These are phyloP conservation scores for Phaffia tasmanica DNA, from an alignment of 768 basidiomycete genomes.

Conservation along the genomic window DNA sequence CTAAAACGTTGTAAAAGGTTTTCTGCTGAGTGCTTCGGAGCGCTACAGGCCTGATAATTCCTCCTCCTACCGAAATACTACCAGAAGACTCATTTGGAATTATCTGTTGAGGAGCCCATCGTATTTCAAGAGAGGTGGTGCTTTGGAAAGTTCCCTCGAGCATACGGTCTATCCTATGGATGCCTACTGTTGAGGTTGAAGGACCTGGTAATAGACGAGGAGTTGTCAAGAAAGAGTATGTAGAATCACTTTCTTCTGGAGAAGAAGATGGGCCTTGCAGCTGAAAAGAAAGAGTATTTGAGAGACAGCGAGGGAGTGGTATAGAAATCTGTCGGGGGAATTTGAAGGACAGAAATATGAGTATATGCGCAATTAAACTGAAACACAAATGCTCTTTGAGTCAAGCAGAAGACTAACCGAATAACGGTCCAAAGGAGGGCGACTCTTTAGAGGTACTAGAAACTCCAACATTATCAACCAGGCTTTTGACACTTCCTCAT, in stretches of 20 bases:
- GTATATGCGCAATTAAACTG: neutral
- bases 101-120: constrained; percentile 3
- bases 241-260: neutral
- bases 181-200: neutral
- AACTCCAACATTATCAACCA: constrained; percentile 11
- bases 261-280: neutral
- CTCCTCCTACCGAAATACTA: no score
- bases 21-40: no score
- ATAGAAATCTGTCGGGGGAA: neutral
- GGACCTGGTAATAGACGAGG: constrained; percentile 8
- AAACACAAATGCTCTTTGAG: neutral
- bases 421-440: constrained; percentile 14
- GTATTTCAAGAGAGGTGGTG: constrained; percentile 18
- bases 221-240: constrained; percentile 9
- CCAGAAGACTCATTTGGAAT: no score
- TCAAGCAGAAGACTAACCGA: neutral
- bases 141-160: constrained; percentile 20
- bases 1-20: no score
- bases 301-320: constrained; percentile 20
- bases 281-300: constrained; percentile 21
- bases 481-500: constrained; percentile 1
- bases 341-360: neutral
- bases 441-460: constrained; percentile 1
- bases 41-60: no score
- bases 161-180: constrained; percentile 5